Base-by-base conservation (phyloP, 2,329 filamentous ascomycete species). In the Madurella mycetomatis region DNA sequence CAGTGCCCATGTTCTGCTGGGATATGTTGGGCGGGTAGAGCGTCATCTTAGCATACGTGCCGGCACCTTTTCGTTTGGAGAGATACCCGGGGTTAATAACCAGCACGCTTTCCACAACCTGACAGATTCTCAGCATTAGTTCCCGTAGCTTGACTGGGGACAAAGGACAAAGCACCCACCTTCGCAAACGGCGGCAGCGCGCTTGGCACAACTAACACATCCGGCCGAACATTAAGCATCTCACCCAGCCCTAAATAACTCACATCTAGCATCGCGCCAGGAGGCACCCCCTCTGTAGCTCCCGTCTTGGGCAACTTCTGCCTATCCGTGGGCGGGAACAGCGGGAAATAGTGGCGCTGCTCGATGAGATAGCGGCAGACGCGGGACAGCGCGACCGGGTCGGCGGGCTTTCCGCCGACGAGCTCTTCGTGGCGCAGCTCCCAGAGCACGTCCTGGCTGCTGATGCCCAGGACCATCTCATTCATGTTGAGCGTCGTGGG, bases 91-190 rank as follows among this genome's bases (percentile, higher is more conserved):
- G 92, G 69, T 99, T 99, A 65, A 99, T 87, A 12, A 91, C 84
- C 7, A 97, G 72, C 0, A 96, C 91, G 62, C 87, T 90, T 66
- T 96, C 90, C 11, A 97, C 85, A 41, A 96, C 90, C 91, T 96
- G 62, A 15, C 4, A 9, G 11, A 12, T 37, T 9, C 4, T 9
- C 34, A 15, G 11, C 9, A 9, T 37, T 1, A 55, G 30, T 54
- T 9, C 1, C 1, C 15, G 44, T 51, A 30, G 5, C 13, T 45
- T 7, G 4, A 25, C 19, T 45, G 2, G 16, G 1, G 32, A 34
- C 5, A 49, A 16, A 12, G 16, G 17, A n/a, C 34, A 19, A 4
- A 39, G 12, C 19, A 67, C 79, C 62, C 76, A 94, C 92, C 82
- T 89, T 95, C 40, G 90, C 88, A 76, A 95, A 96, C 2, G 91